phyloP scores from a whole-genome alignment of 768 basidiomycete genomes.

The Xanthoconium purpureum region DNA sequence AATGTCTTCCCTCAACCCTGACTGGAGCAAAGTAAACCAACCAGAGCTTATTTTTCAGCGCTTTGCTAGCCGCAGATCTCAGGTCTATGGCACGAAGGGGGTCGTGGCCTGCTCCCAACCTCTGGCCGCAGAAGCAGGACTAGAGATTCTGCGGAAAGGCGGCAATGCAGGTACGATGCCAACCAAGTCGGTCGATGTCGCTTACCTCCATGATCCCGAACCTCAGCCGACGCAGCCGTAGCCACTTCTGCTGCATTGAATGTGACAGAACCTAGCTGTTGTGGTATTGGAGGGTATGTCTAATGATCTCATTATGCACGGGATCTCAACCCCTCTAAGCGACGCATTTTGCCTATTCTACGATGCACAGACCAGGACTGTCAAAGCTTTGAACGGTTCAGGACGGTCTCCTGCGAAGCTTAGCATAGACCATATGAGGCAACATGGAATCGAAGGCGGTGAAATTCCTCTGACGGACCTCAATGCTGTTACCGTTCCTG shows the following conservation, averaged over 20 bases:
- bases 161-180: slow-evolving; percentile 82
- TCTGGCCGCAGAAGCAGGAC: slow-evolving; percentile 83
- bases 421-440: slow-evolving; percentile 66
- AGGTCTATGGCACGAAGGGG: slow-evolving; percentile 84
- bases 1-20: slow-evolving; percentile 36
- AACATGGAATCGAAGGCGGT: slow-evolving; percentile 62
- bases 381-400: slow-evolving; percentile 91
- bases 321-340: slow-evolving; percentile 36
- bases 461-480: slow-evolving; percentile 77
- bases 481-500: slow-evolving; percentile 90
- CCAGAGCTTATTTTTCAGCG: slow-evolving; percentile 64
- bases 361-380: slow-evolving; percentile 74
- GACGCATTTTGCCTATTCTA: slow-evolving; percentile 94
- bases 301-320: background rate
- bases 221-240: slow-evolving; percentile 85
- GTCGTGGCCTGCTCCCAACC: slow-evolving; percentile 89
- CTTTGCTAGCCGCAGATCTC: slow-evolving; percentile 82
- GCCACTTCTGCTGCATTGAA: slow-evolving; percentile 91
- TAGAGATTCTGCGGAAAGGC: slow-evolving; percentile 88
- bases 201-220: background rate
- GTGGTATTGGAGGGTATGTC: slow-evolving; percentile 87
- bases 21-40: slow-evolving; percentile 63
- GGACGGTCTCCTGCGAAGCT: slow-evolving; percentile 83
- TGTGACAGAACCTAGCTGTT: slow-evolving; percentile 82
- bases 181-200: background rate